Evolutionary conservation across 2,329 filamentous ascomycete species (phyloP), one percentile per base, ranked within the genome.

Genomic region (Amesomyces nigricolor): DNA sequence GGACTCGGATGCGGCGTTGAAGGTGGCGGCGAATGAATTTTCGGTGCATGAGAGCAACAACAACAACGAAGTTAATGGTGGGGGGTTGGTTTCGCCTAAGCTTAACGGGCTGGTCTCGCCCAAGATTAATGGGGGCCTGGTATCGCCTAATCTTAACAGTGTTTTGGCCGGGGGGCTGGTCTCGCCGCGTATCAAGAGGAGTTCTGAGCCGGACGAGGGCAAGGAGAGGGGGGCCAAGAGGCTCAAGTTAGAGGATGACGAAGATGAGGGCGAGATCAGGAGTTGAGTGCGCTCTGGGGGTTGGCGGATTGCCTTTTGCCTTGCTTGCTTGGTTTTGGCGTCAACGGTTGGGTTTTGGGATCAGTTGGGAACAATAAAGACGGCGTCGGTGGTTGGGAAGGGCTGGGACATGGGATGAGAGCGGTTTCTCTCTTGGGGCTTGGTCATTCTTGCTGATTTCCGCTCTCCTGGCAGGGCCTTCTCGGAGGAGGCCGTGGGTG

Each of bases 1-100:
- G 47, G 67, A 69, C 44, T 68, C 68, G 40, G 69, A 70, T 19
- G 65, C 62, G 3, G 60, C 56, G 13, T 65, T 70, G 26, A 71
- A 70, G 58, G 58, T 57, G 26, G 68, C 65, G 3, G 68, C 69
- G 16, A 71, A 70, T 52, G 60, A 69, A 29, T 40, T 68, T 30
- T 61, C 62, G 32, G 51, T 59, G 30, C 66, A 68, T 53, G 52
- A 61, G 32, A n/a, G 59, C 55, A 39, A 14, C 30, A 7, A 10
- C 49, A 39, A 37, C 30, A 37, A 38, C 13, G 22, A 22, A 13
- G 39, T 42, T 13, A 56, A 56, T 17, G 57, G 63, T 5, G 59
- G 56, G 5, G 65, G 62, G 4, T 40, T 67, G 7, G 50, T 54
- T n/a, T 69, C 68, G 16, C 66, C 67, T 1, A 26, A 26, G 22